Evolutionary conservation across 2,329 filamentous ascomycete species (phyloP), one percentile per base, ranked within the genome.

Genomic region (Geoglossum cookeanum): DNA sequence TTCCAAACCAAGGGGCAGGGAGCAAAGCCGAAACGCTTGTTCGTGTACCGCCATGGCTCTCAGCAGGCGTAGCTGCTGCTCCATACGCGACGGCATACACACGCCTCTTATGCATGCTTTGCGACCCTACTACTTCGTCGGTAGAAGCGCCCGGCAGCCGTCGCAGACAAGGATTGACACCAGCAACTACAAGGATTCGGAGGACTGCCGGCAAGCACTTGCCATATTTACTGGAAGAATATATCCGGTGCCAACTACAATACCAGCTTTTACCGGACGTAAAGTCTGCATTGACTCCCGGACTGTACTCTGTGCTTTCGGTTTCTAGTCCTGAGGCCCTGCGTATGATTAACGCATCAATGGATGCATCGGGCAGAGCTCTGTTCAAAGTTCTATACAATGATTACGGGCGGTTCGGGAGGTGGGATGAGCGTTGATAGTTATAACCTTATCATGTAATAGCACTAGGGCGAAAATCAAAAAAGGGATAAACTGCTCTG

Each of bases 181-280:
- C 83, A 60, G 75, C 78, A 58, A 76, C 78, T 11, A 79, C 79
- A 62, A 78, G 76, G 58, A 77, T 78, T 6, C 75, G 78, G 61
- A 74, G 75, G 33, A 74, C 77, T 57, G 75, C 78, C 0, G 77
- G 77, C 0, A 74, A 79, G 61, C 77, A 79, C 63, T 67, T 81
- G 13, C 77, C 76, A 59, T 76, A 78, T 53, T 66, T 83, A 17
- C 68, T 83, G 2, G 75, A 76, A 64, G 72, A 76, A 39, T 84
- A 79, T 64, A 76, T 76, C 55, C 67, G 72, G 37, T 74, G 71
- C 60, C 74, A 76, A 54, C 68, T 84, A 29, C 69, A 70, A 32
- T 72, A 71, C 3, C 68, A 74, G 13, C 64, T 80, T n/a, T 65
- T 66, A 1, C 71, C 76, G 0, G 73, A 73, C 1, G 73, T 80